phyloP scores from a whole-genome alignment of 495 filamentous ascomycete species.

The Ascodesmis nigricans region DNA sequence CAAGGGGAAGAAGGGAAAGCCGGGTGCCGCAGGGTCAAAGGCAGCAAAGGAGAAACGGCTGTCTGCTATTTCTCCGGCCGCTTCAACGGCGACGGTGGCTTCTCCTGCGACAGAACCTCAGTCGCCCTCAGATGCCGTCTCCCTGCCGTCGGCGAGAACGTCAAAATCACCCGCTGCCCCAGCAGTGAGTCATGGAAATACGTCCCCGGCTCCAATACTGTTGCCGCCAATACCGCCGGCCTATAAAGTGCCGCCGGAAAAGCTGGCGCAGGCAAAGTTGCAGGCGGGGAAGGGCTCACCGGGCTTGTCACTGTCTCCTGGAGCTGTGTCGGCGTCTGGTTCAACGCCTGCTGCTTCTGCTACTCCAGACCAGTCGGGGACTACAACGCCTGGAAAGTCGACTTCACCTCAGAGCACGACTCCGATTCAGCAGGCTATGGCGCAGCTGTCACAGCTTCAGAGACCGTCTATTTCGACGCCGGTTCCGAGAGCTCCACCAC shows the following conservation, averaged over 20 bases:
- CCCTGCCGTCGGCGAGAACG: background rate
- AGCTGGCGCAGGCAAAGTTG: background rate
- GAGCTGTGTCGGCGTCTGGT: slow-evolving; percentile 17
- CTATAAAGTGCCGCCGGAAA: background rate
- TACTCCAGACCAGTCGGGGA: slow-evolving; percentile 18
- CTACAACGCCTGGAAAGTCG: slow-evolving; percentile 4
- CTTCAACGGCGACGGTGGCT: slow-evolving; percentile 1
- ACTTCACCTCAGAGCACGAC: slow-evolving; percentile 6
- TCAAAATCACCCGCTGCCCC: no score
- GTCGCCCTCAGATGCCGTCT: no score
- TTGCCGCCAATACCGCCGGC: background rate
- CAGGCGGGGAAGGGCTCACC: slow-evolving; percentile 13
- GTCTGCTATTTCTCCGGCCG: background rate
- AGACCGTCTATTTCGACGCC: slow-evolving; percentile 7
- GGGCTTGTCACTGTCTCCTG: slow-evolving; percentile 14
- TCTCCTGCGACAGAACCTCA: slow-evolving; percentile 3
- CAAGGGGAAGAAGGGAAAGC: slow-evolving; percentile 6
- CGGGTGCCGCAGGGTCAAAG: background rate
- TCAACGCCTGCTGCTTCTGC: slow-evolving; percentile 21
- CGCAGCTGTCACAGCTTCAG: slow-evolving; percentile 13
- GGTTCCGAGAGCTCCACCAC: slow-evolving; percentile 5
- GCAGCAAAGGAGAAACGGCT: background rate
- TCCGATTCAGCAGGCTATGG: slow-evolving; percentile 5
- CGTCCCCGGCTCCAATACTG: no score
- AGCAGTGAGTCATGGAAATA: no score